A percentile compares a stretch with the other conserved stretches of the same genome.
Conservation (phyloP, 2,329 filamentous ascomycete genomes). For the Alternaria arbusti region DNA sequence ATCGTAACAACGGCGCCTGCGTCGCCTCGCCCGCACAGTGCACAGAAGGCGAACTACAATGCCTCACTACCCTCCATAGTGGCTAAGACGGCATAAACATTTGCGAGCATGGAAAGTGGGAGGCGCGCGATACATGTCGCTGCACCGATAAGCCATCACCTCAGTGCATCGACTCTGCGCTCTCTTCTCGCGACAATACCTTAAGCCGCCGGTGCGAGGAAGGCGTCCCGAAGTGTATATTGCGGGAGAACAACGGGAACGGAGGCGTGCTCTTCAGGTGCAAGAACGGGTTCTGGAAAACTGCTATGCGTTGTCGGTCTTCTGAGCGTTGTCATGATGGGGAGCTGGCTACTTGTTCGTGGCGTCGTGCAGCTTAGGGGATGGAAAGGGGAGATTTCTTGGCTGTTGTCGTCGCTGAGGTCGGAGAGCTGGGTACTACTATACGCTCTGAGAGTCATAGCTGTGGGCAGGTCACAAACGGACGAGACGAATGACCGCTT, state of each 20-base stretch:
- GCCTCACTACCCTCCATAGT: neutral
- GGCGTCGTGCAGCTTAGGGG: neutral
- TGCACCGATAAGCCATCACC: neutral
- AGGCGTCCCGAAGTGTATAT: slow-evolving; percentile 4
- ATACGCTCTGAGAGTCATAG: neutral
- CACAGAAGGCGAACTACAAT: neutral
- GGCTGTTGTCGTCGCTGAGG: neutral
- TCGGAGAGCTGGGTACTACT: neutral
- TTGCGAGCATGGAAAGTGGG: neutral
- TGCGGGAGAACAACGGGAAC: neutral
- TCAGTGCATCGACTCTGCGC: neutral
- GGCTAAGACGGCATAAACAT: neutral
- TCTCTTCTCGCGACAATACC: neutral
- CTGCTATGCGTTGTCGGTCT: neutral
- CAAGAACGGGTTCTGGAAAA: slow-evolving; percentile 4
- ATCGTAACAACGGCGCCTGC: neutral
- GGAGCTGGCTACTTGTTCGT: neutral
- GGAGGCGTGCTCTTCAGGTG: slow-evolving; percentile 10
- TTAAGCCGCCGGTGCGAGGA: neutral
- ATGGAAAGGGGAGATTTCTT: no score
- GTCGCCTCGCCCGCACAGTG: neutral
- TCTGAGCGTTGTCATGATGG: slow-evolving; percentile 4
- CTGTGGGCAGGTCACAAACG: neutral
- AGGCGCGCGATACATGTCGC: neutral
- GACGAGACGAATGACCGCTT: neutral